Conservation (phyloP, 2,329 filamentous ascomycete species). For the Epichloe festucae region DNA sequence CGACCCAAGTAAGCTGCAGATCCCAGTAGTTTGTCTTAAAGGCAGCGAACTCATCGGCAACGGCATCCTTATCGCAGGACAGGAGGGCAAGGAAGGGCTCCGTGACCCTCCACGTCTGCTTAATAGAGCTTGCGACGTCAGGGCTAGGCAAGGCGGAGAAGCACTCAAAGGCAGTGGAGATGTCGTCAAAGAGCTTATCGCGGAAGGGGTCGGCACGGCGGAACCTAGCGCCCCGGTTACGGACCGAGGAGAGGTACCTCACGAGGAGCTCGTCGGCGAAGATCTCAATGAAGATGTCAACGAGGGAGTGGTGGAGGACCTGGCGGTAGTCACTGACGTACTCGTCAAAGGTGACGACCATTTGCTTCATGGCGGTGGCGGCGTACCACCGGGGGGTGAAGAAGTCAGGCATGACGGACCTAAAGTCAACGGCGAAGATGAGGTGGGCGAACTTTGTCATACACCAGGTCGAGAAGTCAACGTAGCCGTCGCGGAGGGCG, state of each 20-base stretch:
- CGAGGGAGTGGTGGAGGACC: conserved; percentile 73
- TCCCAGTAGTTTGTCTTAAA: conserved; percentile 91
- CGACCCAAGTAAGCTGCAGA: conserved; percentile 88
- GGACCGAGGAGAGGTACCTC: conserved; percentile 69
- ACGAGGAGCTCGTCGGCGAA: conserved; percentile 83
- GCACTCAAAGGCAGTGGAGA: conserved; percentile 80
- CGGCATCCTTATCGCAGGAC: conserved; percentile 56
- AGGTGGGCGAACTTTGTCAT: conserved; percentile 75
- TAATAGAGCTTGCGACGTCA: conserved; percentile 61
- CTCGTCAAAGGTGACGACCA: conserved; percentile 89
- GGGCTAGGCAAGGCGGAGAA: conserved; percentile 61
- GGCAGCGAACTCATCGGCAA: conserved; percentile 65
- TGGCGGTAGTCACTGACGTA: conserved; percentile 80
- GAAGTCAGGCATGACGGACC: conserved; percentile 68
- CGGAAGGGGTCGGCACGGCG: conserved; percentile 74
- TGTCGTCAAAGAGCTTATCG: conserved; percentile 88
- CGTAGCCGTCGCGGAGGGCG: conserved; percentile 74
- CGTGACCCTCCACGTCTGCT: conserved; percentile 84
- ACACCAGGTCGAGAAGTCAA: conserved; percentile 89
- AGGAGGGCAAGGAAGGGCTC: conserved; percentile 72
- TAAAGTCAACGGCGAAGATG: conserved; percentile 86
- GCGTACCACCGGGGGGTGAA: conserved; percentile 89
- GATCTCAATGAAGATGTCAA: conserved; percentile 87
- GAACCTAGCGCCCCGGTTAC: conserved; percentile 86
- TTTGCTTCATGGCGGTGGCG: conserved; percentile 77